Conservation (phyloP, 2,329 filamentous ascomycete genomes). For the Amauroascus verrucosus region DNA sequence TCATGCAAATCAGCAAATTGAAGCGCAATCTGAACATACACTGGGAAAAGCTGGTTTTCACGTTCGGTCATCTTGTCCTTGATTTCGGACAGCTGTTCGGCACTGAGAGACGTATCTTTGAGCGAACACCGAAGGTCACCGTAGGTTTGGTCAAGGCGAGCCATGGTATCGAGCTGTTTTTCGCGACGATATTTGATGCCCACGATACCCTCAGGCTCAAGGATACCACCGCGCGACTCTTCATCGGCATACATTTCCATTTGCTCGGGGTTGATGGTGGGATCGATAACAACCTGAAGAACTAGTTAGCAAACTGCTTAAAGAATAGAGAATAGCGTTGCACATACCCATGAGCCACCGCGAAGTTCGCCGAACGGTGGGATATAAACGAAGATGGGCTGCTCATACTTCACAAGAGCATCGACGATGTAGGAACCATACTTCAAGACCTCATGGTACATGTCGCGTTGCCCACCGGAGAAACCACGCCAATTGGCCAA, state of each 20-base stretch:
- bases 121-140: conserved; percentile 72
- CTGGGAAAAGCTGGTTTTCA: conserved; percentile 79
- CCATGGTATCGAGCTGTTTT: conserved; percentile 95
- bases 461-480: conserved; percentile 97
- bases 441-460: conserved; percentile 99
- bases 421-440: conserved; percentile 99
- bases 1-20: conserved; percentile 98
- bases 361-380: conserved; percentile 92
- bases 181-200: conserved; percentile 98
- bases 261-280: conserved; percentile 87
- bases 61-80: conserved; percentile 75
- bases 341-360: conserved; percentile 82
- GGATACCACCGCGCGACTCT: conserved; percentile 88
- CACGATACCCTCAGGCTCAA: conserved; percentile 95
- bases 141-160: conserved; percentile 77
- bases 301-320: conserved; percentile 11
- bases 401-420: conserved; percentile 94
- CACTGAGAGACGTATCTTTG: conserved; percentile 53
- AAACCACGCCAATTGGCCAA: conserved; percentile 99
- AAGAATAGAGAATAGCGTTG: neutral
- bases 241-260: conserved; percentile 99
- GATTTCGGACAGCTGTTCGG: conserved; percentile 66
- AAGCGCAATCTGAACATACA: conserved; percentile 89
- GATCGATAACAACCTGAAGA: conserved; percentile 79
- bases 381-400: conserved; percentile 98